Base-by-base conservation (phyloP, 2,329 filamentous ascomycete species). In the Simplicillium aogashimaense region DNA sequence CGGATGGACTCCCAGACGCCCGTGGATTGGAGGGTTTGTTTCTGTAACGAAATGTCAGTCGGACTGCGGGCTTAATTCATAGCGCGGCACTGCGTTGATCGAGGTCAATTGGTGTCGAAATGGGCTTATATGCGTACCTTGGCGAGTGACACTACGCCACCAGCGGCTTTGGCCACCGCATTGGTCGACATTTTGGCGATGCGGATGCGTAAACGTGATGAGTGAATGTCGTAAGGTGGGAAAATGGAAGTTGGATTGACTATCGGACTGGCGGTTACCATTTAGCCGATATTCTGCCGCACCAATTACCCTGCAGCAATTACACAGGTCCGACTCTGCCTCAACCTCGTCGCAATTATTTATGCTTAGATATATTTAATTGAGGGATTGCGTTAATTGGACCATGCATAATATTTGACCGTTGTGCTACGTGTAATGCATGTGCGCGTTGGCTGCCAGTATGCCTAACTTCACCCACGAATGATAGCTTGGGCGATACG, bases 1-100 rank as follows among this genome's bases (percentile, higher is more conserved):
- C 89, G 88, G 61, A 98, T 68, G 42, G 69, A 69, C 58, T 90
- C 88, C 85, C 87, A 97, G 63, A 97, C 69, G 32, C 92, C 92
- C 31, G 74, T 78, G 38, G 90, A 92, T 60, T 95, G 86, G 48
- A 97, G 71, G 29, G 89, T 94, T 69, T 98, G 90, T 85, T 97
- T 97, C 90, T 98, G 55, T 34, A 29, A 25, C 39, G 42, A 6
- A 17, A 36, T 9, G 33, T 29, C 36, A 40, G 48, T 54, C 51
- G 30, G 11, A n/a, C 13, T 32, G 30, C 30, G 30, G 30, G 11
- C 30, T 32, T 32, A 25, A 6, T 25, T 25, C 20, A 25, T 25
- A 9, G 20, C 6, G 5, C 30, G 30, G 30, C 29, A 39, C 20
- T 39, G 15, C n/a, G 25, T 35, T 12, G 37, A 14, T 25, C 29